Evolutionary conservation across 768 basidiomycete genomes (phyloP), one percentile per base, ranked within the genome.

Genomic region (Pleurotus salmoneostramineus): DNA sequence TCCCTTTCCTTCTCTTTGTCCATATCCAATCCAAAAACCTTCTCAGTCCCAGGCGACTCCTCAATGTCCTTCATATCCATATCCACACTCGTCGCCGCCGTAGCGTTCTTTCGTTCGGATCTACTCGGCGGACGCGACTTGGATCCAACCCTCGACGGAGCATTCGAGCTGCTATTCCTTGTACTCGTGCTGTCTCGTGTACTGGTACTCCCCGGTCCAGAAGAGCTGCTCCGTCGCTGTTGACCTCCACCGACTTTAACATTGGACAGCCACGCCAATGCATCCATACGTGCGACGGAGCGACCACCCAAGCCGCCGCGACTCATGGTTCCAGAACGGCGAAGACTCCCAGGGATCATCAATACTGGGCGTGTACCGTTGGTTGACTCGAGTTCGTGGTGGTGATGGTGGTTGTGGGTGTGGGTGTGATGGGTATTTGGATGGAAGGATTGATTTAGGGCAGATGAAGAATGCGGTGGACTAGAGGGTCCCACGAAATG

Each of bases 181-280:
- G 21, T 27, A 27, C 21, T 27, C 21, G 35, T 55, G 34, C 52
- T 55, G 17, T 15, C 48, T 49, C 40, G 14, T 5, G 37, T 44
- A 27, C 37, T 55, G 12, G 35, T 42, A 40, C 52, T 55, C 10
- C 78, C 77, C 3, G 75, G 75, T 12, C 84, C 79, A 4, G 81
- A 80, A 60, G 83, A 87, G 50, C 81, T 82, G 6, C 83, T 82
- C 52, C 82, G 69, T 62, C 68, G 69, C 42, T 75, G 75, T 43
- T 55, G 52, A 42, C 52, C 40, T 17, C 52, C 52, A 6, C 82
- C 79, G n/a, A 88, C 84, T 60, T 84, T 88, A 50, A 93, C 85
- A 61, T 79, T 88, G 11, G 85, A 79, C 52, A 92, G 66, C 91
- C 92, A 93, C 2, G 82, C 77, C 42, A 88, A 72, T 4, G 84